A percentile compares a stretch with the other conserved stretches of the same genome.
Conservation (phyloP, 148 eudicot species). For the Diospyros lotus region DNA sequence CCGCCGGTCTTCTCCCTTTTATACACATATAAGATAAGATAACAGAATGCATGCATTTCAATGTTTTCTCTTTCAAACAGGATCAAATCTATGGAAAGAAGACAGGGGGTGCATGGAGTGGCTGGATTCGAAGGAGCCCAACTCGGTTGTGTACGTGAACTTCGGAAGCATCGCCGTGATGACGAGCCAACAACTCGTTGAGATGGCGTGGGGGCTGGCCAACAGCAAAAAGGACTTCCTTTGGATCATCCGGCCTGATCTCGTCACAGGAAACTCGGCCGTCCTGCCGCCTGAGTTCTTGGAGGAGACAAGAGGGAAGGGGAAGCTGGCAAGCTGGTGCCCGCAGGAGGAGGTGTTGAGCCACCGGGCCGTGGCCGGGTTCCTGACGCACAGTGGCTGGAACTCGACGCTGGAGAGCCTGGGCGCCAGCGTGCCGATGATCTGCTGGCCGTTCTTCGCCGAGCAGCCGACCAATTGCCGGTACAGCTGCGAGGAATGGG, state of each 20-base stretch:
- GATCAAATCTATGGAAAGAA: conserved; percentile 56
- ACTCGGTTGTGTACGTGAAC: conserved; percentile 48
- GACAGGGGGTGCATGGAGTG: conserved; percentile 39
- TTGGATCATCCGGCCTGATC: conserved; percentile 62
- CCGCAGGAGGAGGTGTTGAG: conserved; percentile 35
- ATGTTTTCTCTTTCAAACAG: too few species aligned
- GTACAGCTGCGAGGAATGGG: conserved; percentile 29
- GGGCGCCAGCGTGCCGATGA: conserved; percentile 19
- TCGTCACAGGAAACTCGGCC: conserved; percentile 33
- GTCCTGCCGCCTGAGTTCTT: conserved; percentile 41
- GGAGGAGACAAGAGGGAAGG: conserved; percentile 28
- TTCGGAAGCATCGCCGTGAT: conserved; percentile 52
- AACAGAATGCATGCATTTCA: too few species aligned
- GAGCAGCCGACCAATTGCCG: conserved; percentile 33
- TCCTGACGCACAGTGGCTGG: conserved; percentile 39
- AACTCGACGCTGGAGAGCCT: conserved; percentile 31
- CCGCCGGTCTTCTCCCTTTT: too few species aligned
- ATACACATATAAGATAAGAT: too few species aligned
- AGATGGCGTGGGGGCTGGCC: conserved; percentile 70
- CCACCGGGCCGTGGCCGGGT: conserved; percentile 38
- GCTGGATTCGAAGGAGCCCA: conserved; percentile 33
- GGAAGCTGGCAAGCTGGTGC: conserved; percentile 51
- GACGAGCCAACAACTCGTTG: conserved; percentile 33
- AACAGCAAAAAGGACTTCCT: conserved; percentile 46
- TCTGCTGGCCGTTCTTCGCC: conserved; percentile 37